Conservation (phyloP, 2,329 filamentous ascomycete genomes). For the Diaporthe destruens region DNA sequence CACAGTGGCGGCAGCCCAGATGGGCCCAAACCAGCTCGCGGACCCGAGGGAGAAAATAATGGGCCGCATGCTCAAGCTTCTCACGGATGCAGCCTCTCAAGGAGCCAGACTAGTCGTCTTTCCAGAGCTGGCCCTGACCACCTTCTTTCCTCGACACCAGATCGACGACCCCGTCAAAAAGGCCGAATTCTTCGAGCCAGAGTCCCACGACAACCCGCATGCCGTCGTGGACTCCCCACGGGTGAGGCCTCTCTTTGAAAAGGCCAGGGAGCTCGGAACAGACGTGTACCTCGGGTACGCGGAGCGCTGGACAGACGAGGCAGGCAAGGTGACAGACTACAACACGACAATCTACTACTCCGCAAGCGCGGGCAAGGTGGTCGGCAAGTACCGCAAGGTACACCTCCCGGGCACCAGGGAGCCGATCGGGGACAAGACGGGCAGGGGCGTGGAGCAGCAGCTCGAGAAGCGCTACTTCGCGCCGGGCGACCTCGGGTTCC, state of each 20-base stretch:
- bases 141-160: constrained; percentile 67
- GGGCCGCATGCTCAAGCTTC: constrained; percentile 62
- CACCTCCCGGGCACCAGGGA: constrained; percentile 66
- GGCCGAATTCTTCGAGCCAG: constrained; percentile 64
- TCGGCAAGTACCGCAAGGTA: constrained; percentile 67
- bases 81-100: constrained; percentile 58
- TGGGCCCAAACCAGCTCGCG: constrained; percentile 59
- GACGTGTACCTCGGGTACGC: constrained; percentile 67
- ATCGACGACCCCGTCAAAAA: constrained; percentile 59
- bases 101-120: constrained; percentile 64
- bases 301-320: constrained; percentile 55
- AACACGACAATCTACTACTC: constrained; percentile 69
- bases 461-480: constrained; percentile 68
- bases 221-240: constrained; percentile 56
- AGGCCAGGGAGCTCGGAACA: constrained; percentile 59
- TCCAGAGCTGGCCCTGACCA: constrained; percentile 67
- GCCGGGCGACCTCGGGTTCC: constrained; percentile 64
- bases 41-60: constrained; percentile 58
- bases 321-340: constrained; percentile 58
- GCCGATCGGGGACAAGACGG: constrained; percentile 54
- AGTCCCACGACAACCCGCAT: constrained; percentile 51
- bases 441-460: constrained; percentile 63
- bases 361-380: constrained; percentile 52
- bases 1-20: constrained; percentile 65
- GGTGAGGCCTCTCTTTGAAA: constrained; percentile 62